Percentiles rank a stretch among this genome's conserved stretches.
These are phyloP conservation scores for Copromyces sp. DNA, from an alignment of 495 filamentous ascomycete genomes.

Conservation along the genomic window DNA sequence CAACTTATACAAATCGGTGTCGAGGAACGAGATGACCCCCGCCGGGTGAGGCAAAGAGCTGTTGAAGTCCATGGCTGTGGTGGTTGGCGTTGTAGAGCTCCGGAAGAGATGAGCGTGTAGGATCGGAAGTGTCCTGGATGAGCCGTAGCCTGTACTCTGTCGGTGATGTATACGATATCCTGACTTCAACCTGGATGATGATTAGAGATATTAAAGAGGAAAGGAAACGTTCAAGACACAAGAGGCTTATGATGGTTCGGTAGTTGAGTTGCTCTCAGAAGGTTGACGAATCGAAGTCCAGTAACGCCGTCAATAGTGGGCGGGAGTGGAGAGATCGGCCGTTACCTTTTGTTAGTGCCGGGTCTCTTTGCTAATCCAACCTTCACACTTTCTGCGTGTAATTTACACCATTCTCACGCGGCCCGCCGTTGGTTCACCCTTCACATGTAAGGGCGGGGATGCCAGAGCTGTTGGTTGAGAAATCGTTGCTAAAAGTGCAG, in stretches of 20 bases:
- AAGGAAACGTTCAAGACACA: background rate
- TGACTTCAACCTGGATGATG: background rate
- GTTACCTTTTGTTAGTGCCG: background rate
- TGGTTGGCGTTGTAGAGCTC: background rate
- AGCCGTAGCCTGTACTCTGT: background rate
- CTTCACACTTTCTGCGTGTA: background rate
- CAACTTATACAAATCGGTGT: constrained; percentile 96
- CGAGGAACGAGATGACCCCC: constrained; percentile 83
- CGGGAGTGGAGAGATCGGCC: background rate
- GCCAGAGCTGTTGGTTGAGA: background rate
- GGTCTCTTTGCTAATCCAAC: background rate
- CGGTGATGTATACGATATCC: background rate
- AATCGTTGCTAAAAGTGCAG: background rate
- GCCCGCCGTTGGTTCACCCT: background rate
- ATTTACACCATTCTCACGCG: background rate
- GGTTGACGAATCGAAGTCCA: background rate
- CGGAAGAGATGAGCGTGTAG: background rate
- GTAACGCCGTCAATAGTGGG: background rate
- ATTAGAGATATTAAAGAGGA: background rate
- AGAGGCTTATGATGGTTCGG: background rate
- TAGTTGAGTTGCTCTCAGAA: background rate
- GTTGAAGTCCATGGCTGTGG: constrained; percentile 41
- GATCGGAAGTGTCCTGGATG: background rate
- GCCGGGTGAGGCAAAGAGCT: constrained; percentile 46
- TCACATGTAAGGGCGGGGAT: background rate